phyloP scores from a whole-genome alignment of 768 basidiomycete genomes.

The Leucocoprinus sp. region DNA sequence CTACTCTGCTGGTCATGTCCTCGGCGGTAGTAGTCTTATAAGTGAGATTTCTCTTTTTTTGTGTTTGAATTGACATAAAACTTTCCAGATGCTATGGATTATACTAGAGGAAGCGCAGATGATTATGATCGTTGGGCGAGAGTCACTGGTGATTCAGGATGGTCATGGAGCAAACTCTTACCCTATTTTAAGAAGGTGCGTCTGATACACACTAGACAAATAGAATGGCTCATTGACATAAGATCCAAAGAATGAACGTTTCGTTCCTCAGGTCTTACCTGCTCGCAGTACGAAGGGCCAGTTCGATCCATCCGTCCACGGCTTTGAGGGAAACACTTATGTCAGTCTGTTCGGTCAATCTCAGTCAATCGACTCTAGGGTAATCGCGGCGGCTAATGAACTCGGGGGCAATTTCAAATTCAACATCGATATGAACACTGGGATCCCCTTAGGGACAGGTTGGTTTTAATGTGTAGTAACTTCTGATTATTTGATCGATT shows the following conservation, averaged over 20 bases:
- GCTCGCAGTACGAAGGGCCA: slow-evolving; percentile 30
- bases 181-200: slow-evolving; percentile 23
- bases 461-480: background rate
- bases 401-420: slow-evolving; percentile 20
- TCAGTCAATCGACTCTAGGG: slow-evolving; percentile 21
- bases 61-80: no score
- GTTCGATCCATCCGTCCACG: slow-evolving; percentile 29
- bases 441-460: slow-evolving; percentile 25
- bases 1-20: slow-evolving; percentile 19
- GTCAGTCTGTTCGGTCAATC: slow-evolving; percentile 26
- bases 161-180: slow-evolving; percentile 25
- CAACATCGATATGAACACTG: slow-evolving; percentile 23
- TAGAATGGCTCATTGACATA: background rate
- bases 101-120: slow-evolving; percentile 24
- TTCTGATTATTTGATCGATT: background rate
- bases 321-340: slow-evolving; percentile 23
- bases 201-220: background rate
- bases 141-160: slow-evolving; percentile 24
- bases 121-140: slow-evolving; percentile 20
- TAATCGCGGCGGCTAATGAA: slow-evolving; percentile 24
- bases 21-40: slow-evolving; percentile 24
- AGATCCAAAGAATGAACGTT: slow-evolving; percentile 28
- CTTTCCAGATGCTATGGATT: slow-evolving; percentile 22
- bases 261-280: slow-evolving; percentile 22
- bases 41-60: slow-evolving; percentile 2